Base-by-base conservation (phyloP, 495 filamentous ascomycete species). In the Tetracladium marchalianum region DNA sequence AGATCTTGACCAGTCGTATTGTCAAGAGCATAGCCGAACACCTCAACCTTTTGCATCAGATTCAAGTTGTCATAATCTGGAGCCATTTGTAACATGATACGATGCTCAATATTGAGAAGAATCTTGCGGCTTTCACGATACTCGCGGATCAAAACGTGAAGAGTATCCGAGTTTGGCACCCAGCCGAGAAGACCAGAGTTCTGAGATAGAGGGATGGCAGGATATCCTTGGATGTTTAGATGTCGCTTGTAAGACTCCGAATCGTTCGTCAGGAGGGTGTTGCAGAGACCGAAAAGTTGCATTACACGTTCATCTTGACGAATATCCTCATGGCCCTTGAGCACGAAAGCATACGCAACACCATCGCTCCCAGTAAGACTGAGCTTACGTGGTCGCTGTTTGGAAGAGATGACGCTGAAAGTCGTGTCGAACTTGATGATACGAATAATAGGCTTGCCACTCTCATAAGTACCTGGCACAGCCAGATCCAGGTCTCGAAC, bases 41-140 rank as follows among this genome's bases (percentile, higher is more conserved):
- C 92, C 60, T 99, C 92, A 2, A 97, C 93, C 66, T 99, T 99
- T 62, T 99, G 93, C 93, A 99, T 99, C 22, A 99, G 76, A 0
- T 92, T 95, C 11, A 99, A 77, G 52, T 93, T 95, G 52, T 99
- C 92, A 58, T 96, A 97, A 62, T 99, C 92, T 1, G 92, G 93
- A 11, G 92, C 92, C 92, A 99, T 99, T 61, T 99, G 92, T 31
- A 99, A 71, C 92, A 99, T 99, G 57, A 99, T 97, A 18, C 92
- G 84, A 57, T 99, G 92, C 65, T 99, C 92, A 50, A 99, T 99
- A 55, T 99, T 99, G 39, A 99, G 80, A 18, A 99, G 71, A 50
- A 99, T 99, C 57, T 94, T 93, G 24, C 92, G 81, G 45, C 85
- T 92, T 61, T 99, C 93, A 43, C 92, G 80, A 60, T 99, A 99